phyloP scores from a whole-genome alignment of 1,284 basidiomycete species.

The Puccinia coronata region DNA sequence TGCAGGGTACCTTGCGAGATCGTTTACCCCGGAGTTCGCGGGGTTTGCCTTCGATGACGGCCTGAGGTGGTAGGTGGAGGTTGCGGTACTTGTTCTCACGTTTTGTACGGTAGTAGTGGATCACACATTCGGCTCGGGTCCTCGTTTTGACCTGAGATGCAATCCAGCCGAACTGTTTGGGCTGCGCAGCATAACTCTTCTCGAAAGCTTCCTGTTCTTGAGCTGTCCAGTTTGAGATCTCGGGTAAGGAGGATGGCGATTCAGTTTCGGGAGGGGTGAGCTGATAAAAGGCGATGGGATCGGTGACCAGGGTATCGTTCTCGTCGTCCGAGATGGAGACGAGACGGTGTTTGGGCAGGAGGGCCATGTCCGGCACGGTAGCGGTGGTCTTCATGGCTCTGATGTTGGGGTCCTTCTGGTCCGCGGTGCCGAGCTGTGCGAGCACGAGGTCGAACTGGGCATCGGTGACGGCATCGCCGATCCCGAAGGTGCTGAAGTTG shows the following conservation, averaged over 20 bases:
- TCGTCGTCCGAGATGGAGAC: slow-evolving; percentile 17
- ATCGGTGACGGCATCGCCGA: slow-evolving; percentile 49
- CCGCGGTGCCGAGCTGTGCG: slow-evolving; percentile 47
- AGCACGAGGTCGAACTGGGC: slow-evolving; percentile 49
- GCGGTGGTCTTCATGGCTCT: slow-evolving; percentile 48
- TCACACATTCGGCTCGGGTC: slow-evolving; percentile 47
- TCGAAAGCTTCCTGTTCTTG: slow-evolving; percentile 49
- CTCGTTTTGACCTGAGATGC: slow-evolving; percentile 43
- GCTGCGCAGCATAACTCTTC: slow-evolving; percentile 28
- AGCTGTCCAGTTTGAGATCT: slow-evolving; percentile 21
- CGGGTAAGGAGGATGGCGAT: slow-evolving; percentile 4
- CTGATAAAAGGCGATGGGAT: slow-evolving; percentile 46
- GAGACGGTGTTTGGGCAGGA: slow-evolving; percentile 23
- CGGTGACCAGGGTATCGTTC: slow-evolving; percentile 32
- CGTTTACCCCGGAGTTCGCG: slow-evolving; percentile 40
- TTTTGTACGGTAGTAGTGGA: slow-evolving; percentile 50
- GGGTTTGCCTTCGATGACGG: slow-evolving; percentile 26
- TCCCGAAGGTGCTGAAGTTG: slow-evolving; percentile 42
- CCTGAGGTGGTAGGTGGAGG: slow-evolving; percentile 27
- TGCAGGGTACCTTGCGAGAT: slow-evolving; percentile 13
- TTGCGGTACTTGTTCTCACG: slow-evolving; percentile 41
- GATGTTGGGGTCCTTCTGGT: slow-evolving; percentile 48
- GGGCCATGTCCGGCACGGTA: slow-evolving; percentile 43
- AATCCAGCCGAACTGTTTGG: slow-evolving; percentile 50
- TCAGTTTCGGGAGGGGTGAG: slow-evolving; percentile 22